phyloP scores from a whole-genome alignment of 768 basidiomycete species.

The Stropharia rugosoannulata region DNA sequence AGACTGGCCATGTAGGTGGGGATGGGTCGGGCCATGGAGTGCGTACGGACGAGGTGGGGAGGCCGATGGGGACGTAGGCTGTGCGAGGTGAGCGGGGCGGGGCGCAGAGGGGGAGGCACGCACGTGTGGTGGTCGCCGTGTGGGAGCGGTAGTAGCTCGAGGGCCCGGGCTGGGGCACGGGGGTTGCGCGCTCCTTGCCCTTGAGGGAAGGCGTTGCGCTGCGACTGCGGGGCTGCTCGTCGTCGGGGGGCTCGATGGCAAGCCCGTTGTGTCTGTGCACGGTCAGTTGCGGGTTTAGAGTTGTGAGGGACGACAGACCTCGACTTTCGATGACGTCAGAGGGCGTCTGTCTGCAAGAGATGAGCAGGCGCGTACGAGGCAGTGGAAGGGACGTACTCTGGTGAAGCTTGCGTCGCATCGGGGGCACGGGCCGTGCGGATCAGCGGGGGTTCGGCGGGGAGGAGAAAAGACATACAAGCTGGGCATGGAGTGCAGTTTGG shows the following conservation, averaged over 20 bases:
- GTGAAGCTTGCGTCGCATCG: conserved; percentile 83
- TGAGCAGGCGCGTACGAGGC: conserved; percentile 15
- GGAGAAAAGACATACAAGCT: conserved; percentile 56
- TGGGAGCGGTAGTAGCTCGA: conserved; percentile 70
- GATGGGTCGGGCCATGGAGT: conserved; percentile 14
- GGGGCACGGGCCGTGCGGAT: conserved; percentile 57
- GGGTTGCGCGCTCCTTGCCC: conserved; percentile 28
- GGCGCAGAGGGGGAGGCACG: conserved; percentile 11
- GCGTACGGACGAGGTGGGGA: conserved; percentile 33
- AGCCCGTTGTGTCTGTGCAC: conserved; percentile 62
- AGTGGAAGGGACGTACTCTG: conserved; percentile 47
- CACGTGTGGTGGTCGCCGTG: conserved; percentile 46
- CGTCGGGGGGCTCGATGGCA: conserved; percentile 50
- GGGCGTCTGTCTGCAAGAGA: conserved; percentile 65
- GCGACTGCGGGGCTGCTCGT: conserved; percentile 46
- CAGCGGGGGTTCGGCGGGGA: conserved; percentile 2
- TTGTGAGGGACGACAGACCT: conserved; percentile 40
- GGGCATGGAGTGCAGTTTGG: conserved; percentile 73
- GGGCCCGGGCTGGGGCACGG: conserved; percentile 30
- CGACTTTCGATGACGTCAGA: conserved; percentile 79
- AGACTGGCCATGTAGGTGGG: conserved; percentile 19
- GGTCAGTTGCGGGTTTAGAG: not conserved
- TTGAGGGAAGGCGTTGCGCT: conserved; percentile 47
- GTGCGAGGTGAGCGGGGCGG: not conserved
- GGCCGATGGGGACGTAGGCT: conserved; percentile 19